Evolutionary conservation across 75 land plant species (phyloP), one percentile per base, ranked within the genome.

Genomic region (Isoetes taiwanensis): DNA sequence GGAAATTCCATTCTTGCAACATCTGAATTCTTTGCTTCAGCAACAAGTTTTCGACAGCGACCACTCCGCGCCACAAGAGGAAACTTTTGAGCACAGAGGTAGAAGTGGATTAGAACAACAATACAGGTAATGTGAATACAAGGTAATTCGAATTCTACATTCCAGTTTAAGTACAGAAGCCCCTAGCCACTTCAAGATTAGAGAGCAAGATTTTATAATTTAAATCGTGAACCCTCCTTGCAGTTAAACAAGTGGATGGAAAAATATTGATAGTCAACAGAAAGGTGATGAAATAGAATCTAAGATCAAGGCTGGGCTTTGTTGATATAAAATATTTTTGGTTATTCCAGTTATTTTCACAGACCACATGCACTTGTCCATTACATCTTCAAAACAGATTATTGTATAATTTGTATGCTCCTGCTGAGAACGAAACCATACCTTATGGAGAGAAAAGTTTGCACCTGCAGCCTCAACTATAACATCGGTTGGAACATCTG

Each of bases 401-500:
- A 37, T 9, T 37, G 14, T 37, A 37, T 37, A 37, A 37, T 37
- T 9, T 37, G 14, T 37, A 37, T 9, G 9, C 14, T 9, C 39
- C 9, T 37, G 39, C 14, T 37, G 9, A 37, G 12, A 37, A 14
- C 14, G 9, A 37, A 9, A 37, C 14, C 14, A 37, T 46, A 46
- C 50, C 50, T 46, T 46, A n/a, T 46, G 50, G 25, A 46, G 50
- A 4, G 50, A 46, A 19, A 46, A 46, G 50, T 23, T 46, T 5
- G 6, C 23, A n/a, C 6, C 50, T 6, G n/a, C 50, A 6, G 50
- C 50, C 16, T 46, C 50, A 46, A 46, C 50, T 8, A 46, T 23
- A 4, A 46, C 16, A n/a, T 46, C 50, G 16, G 50, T 46, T 16
- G 50, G 50, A 8, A 46, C 50, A n/a, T 46, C 50, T 46, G 50